These are phyloP conservation scores for Suhomyces maxii DNA, from an alignment of 1,139 yeast species.

Conservation along the genomic window DNA sequence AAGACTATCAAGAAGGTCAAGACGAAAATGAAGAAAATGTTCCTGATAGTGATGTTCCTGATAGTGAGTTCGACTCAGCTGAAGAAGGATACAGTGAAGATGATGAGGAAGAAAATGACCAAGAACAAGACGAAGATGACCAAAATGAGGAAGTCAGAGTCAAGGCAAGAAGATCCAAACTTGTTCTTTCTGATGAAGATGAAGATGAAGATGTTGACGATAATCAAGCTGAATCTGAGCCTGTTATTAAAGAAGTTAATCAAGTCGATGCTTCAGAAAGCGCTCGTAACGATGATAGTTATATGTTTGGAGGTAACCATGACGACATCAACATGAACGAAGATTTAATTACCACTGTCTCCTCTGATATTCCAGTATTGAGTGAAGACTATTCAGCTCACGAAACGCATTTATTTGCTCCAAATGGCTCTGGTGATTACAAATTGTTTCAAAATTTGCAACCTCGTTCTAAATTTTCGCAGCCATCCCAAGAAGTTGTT, in stretches of 20 bases:
- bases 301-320: slow-evolving; percentile 35
- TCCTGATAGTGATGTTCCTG: slow-evolving; percentile 15
- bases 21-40: slow-evolving; percentile 22
- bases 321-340: slow-evolving; percentile 16
- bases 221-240: too few species aligned
- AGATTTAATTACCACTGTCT: slow-evolving; percentile 19
- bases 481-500: slow-evolving; percentile 10
- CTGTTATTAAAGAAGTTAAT: slow-evolving; percentile 13
- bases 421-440: neutral
- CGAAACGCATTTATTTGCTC: neutral
- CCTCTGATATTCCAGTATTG: slow-evolving; percentile 10
- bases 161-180: slow-evolving; percentile 12
- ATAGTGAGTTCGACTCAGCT: slow-evolving; percentile 25
- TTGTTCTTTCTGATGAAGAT: slow-evolving; percentile 15
- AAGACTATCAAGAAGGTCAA: slow-evolving; percentile 19
- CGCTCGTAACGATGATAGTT: slow-evolving; percentile 32
- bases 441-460: slow-evolving; percentile 34
- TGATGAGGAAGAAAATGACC: slow-evolving; percentile 21
- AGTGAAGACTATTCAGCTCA: neutral
- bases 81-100: slow-evolving; percentile 18
- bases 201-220: slow-evolving; percentile 20
- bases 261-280: slow-evolving; percentile 15
- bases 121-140: slow-evolving; percentile 23
- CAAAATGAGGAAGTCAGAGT: slow-evolving; percentile 13
- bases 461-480: slow-evolving; percentile 19